phyloP scores from a whole-genome alignment of 768 basidiomycete species.

The Pleurotus sapidus region DNA sequence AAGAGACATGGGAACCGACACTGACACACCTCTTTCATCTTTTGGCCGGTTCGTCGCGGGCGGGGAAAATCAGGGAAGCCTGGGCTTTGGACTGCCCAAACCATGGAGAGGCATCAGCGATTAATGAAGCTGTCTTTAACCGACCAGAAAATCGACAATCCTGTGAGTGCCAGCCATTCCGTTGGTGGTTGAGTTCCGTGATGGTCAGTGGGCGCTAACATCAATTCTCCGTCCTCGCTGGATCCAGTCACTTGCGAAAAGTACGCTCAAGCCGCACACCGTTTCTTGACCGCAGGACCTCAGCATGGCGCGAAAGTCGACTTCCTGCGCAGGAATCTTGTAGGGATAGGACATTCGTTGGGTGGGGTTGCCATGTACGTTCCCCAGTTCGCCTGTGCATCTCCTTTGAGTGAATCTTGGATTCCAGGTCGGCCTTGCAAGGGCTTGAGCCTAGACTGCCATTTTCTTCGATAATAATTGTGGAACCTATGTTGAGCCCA shows the following conservation, averaged over 20 bases:
- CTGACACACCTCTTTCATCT: slow-evolving; percentile 44
- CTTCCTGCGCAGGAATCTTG: slow-evolving; percentile 46
- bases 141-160: slow-evolving; percentile 39
- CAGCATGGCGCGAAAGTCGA: slow-evolving; percentile 38
- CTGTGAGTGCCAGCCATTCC: slow-evolving; percentile 32
- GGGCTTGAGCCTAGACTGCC: slow-evolving; percentile 36
- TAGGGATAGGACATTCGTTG: slow-evolving; percentile 69
- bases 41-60: slow-evolving; percentile 12
- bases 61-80: slow-evolving; percentile 47
- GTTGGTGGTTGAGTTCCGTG: too few relatives aligned
- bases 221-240: slow-evolving; percentile 3
- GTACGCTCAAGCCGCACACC: slow-evolving; percentile 57
- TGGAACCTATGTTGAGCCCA: slow-evolving; percentile 65
- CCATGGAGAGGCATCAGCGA: slow-evolving; percentile 57
- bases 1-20: slow-evolving; percentile 71
- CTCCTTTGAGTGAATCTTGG: slow-evolving; percentile 3
- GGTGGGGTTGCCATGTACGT: slow-evolving; percentile 64
- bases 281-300: slow-evolving; percentile 46
- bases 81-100: slow-evolving; percentile 75
- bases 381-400: neutral
- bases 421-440: slow-evolving; percentile 50
- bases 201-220: slow-evolving; percentile 1
- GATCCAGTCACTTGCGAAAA: slow-evolving; percentile 58
- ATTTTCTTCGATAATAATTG: slow-evolving; percentile 53
- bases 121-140: slow-evolving; percentile 49